These are phyloP conservation scores for Tetracentron sinense DNA, from an alignment of 164 flowering plant genomes.

Conservation along the genomic window DNA sequence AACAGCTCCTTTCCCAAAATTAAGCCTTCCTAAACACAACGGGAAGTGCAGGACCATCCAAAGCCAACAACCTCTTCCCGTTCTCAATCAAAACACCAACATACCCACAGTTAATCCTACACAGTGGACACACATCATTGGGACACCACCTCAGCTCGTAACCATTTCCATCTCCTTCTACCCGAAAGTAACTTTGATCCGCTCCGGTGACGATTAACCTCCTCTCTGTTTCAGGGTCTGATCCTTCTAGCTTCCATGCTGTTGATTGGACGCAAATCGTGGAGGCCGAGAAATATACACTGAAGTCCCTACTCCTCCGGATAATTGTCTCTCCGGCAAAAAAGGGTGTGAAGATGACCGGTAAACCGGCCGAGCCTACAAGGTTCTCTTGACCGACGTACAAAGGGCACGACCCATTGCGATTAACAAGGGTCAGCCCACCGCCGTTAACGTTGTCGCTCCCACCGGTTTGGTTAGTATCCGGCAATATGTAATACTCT, in stretches of 20 bases:
- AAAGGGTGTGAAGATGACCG: too few relatives aligned
- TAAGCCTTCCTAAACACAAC: slow-evolving; percentile 17
- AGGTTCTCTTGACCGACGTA: slow-evolving; percentile 23
- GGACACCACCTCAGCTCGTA: slow-evolving; percentile 22
- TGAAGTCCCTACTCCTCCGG: slow-evolving; percentile 15
- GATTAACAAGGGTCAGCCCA: slow-evolving; percentile 14
- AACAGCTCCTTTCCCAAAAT: too few relatives aligned
- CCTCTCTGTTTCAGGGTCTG: not conserved
- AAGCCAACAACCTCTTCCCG: slow-evolving; percentile 21
- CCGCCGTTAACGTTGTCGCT: too few relatives aligned
- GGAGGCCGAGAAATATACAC: slow-evolving; percentile 5
- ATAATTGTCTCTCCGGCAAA: too few relatives aligned
- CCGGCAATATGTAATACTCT: slow-evolving; percentile 22
- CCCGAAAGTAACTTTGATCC: slow-evolving; percentile 9
- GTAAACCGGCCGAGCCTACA: slow-evolving; percentile 3
- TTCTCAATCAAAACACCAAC: slow-evolving; percentile 17
- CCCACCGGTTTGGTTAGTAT: too few relatives aligned
- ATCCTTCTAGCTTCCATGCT: slow-evolving; percentile 16
- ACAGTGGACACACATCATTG: slow-evolving; percentile 19
- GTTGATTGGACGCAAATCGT: slow-evolving; percentile 18
- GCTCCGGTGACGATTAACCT: not conserved
- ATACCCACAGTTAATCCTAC: slow-evolving; percentile 21
- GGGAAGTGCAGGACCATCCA: slow-evolving; percentile 19
- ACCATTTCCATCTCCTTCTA: slow-evolving; percentile 3
- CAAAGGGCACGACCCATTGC: slow-evolving; percentile 21